A percentile compares a stretch with the other conserved stretches of the same genome.
Evolutionary conservation across 2,329 filamentous ascomycete genomes (phyloP).

Genomic region (Alternaria brassicae): DNA sequence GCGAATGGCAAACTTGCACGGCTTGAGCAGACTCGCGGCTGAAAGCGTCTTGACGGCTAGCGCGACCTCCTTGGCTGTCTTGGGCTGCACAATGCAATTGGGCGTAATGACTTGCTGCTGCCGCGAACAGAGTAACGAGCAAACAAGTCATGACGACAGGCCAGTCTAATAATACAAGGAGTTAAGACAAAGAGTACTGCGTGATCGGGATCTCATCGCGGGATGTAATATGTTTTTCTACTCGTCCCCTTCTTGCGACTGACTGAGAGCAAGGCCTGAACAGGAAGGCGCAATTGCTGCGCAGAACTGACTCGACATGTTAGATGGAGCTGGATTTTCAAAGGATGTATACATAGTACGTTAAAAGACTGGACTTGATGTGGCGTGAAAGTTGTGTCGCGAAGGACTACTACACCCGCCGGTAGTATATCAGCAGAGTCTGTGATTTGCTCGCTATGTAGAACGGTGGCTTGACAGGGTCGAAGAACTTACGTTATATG

Average conservation of each 20-base stretch:
- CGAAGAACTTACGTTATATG: neutral
- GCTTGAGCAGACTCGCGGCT: neutral
- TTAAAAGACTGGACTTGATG: neutral
- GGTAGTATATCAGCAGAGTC: neutral
- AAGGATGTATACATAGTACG: neutral
- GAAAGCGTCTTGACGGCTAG: constrained; percentile 25
- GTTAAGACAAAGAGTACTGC: neutral
- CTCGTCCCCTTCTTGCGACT: neutral
- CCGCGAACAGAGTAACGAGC: constrained; percentile 14
- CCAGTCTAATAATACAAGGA: neutral
- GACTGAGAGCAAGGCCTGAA: neutral
- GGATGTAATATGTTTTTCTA: neutral
- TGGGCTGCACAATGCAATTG: constrained; percentile 35
- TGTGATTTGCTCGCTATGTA: neutral
- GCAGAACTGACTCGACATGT: neutral
- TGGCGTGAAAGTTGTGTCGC: neutral
- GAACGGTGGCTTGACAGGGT: neutral
- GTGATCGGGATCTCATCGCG: neutral
- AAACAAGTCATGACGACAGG: constrained; percentile 7
- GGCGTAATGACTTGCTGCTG: constrained; percentile 29
- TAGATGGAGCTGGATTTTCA: neutral
- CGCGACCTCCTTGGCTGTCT: constrained; percentile 24
- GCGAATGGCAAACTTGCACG: constrained; percentile 33
- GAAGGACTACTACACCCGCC: neutral
- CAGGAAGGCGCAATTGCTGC: neutral